These are phyloP conservation scores for Pugionium dolabratum DNA, from an alignment of 345 rosid species.

Conservation along the genomic window DNA sequence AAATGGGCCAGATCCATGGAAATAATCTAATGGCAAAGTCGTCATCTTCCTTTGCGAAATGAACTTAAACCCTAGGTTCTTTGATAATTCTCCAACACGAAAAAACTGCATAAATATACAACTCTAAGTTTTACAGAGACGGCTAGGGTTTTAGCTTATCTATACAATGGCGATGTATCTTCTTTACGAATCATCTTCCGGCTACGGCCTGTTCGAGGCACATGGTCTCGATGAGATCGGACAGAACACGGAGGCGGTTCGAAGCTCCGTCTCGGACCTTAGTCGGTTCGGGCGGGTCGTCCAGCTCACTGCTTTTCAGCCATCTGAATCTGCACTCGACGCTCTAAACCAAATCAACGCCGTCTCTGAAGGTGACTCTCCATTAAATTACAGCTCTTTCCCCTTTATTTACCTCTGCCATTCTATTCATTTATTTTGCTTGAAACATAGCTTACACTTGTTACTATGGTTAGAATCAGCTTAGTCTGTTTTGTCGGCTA, in stretches of 20 bases:
- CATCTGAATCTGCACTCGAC: constrained; percentile 65
- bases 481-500: not conserved
- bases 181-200: constrained; percentile 72
- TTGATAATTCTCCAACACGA: not conserved
- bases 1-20: constrained; percentile 3
- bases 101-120: constrained; percentile 17
- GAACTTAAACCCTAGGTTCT: constrained; percentile 28
- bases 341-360: constrained; percentile 82
- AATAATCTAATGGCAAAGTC: not conserved
- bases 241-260: constrained; percentile 79
- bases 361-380: constrained; percentile 68
- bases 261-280: constrained; percentile 65
- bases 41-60: constrained; percentile 1
- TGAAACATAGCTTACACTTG: not conserved
- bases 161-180: constrained; percentile 57
- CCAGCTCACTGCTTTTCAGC: constrained; percentile 69
- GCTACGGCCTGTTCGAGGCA: constrained; percentile 56
- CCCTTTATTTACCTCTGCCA: not conserved
- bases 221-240: constrained; percentile 81
- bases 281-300: constrained; percentile 79
- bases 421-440: not conserved
- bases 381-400: not conserved
- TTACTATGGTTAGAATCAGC: not conserved
- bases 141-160: constrained; percentile 13
- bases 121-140: constrained; percentile 8